These are phyloP conservation scores for Pythium aphanidermatum DNA, from an alignment of 352 stramenopile genomes.

Conservation along the genomic window DNA sequence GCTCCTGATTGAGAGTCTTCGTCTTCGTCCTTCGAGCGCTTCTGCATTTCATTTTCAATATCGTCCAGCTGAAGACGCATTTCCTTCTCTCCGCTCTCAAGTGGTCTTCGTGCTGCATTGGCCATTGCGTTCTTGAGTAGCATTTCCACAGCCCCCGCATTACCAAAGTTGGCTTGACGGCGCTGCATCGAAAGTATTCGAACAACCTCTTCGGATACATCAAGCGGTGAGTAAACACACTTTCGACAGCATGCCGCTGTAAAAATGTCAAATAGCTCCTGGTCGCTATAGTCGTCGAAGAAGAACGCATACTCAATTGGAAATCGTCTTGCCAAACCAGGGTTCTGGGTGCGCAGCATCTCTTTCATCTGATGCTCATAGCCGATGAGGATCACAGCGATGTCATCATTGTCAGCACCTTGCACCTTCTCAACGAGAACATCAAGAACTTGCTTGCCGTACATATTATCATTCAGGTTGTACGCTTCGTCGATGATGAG, in stretches of 20 bases:
- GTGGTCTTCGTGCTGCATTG: constrained; percentile 42
- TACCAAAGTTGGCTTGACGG: constrained; percentile 84
- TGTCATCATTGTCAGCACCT: constrained; percentile 81
- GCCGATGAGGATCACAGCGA: constrained; percentile 89
- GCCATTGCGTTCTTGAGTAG: constrained; percentile 73
- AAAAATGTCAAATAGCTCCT: constrained; percentile 77
- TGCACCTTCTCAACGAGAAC: constrained; percentile 91
- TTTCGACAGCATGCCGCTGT: constrained; percentile 42
- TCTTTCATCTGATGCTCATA: constrained; percentile 89
- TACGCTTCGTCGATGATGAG: constrained; percentile 94
- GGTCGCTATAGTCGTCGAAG: constrained; percentile 91
- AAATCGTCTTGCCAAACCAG: constrained; percentile 84
- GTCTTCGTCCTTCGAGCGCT: constrained; percentile 18
- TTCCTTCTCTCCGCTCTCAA: constrained; percentile 24
- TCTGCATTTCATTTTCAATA: constrained; percentile 38
- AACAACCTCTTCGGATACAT: constrained; percentile 46
- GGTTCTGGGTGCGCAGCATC: constrained; percentile 88
- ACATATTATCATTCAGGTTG: constrained; percentile 70
- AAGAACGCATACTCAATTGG: constrained; percentile 82
- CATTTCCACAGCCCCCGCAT: constrained; percentile 83
- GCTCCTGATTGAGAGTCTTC: not conserved
- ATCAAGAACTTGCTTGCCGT: constrained; percentile 74
- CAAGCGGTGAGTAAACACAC: constrained; percentile 39
- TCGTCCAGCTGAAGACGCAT: constrained; percentile 46
- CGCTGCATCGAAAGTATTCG: constrained; percentile 63